These are phyloP conservation scores for Loxodes magnus DNA, from an alignment of 73 alveolate genomes.

Conservation along the genomic window DNA sequence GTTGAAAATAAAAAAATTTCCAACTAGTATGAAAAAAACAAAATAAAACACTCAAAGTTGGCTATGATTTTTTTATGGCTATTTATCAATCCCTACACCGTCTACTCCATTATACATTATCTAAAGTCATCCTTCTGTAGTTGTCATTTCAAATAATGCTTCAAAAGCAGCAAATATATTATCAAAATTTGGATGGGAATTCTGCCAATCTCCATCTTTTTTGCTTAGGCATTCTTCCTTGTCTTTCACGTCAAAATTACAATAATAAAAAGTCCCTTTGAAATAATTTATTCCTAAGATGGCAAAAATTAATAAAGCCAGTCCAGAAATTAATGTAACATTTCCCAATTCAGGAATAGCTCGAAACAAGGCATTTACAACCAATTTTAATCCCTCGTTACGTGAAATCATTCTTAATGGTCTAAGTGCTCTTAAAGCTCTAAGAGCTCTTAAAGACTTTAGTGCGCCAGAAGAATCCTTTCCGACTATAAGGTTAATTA, in stretches of 20 bases:
- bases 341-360: slow-evolving; percentile 49
- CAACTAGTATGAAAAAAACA: slow-evolving; percentile 33
- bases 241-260: too few relatives aligned
- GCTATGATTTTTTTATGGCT: slow-evolving; percentile 22
- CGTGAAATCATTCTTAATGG: slow-evolving; percentile 60
- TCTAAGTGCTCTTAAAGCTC: slow-evolving; percentile 68
- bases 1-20: slow-evolving; percentile 50
- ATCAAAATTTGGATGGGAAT: slow-evolving; percentile 36
- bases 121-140: slow-evolving; percentile 51
- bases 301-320: slow-evolving; percentile 55
- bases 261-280: slow-evolving; percentile 32
- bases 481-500: slow-evolving; percentile 20
- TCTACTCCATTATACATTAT: slow-evolving; percentile 13
- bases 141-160: slow-evolving; percentile 50
- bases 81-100: slow-evolving; percentile 14
- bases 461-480: background rate
- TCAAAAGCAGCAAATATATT: slow-evolving; percentile 41
- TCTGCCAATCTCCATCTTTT: slow-evolving; percentile 37
- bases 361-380: slow-evolving; percentile 33
- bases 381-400: slow-evolving; percentile 56
- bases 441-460: slow-evolving; percentile 18
- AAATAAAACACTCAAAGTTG: slow-evolving; percentile 19
- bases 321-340: slow-evolving; percentile 40
- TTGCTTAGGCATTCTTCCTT: too few relatives aligned
- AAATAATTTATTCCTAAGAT: slow-evolving; percentile 43